A percentile compares a stretch with the other conserved stretches of the same genome.
These are phyloP conservation scores for Trametes meyenii DNA, from an alignment of 768 basidiomycete genomes.

Conservation along the genomic window DNA sequence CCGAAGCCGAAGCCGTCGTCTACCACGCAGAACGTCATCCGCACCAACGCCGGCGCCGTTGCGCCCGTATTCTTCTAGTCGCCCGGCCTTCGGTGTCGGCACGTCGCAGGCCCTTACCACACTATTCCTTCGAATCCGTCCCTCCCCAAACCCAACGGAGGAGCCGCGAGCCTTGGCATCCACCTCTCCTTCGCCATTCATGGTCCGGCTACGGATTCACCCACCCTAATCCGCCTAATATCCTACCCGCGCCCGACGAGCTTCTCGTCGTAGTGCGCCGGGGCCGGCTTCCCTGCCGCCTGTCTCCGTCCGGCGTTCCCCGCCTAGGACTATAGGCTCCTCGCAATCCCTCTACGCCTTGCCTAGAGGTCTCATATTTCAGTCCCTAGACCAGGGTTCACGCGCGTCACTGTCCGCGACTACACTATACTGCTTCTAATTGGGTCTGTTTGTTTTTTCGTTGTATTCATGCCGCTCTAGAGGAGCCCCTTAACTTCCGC, in stretches of 20 bases:
- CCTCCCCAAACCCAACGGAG: neutral
- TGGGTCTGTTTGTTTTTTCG: neutral
- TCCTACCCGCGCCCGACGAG: too few relatives aligned
- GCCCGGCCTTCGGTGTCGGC: neutral
- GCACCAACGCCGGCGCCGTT: conserved; percentile 26
- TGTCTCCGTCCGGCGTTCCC: too few relatives aligned
- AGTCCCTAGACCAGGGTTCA: neutral
- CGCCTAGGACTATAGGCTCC: too few relatives aligned
- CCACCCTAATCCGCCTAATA: too few relatives aligned
- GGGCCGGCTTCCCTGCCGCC: too few relatives aligned
- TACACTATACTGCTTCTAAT: neutral
- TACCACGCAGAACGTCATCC: conserved; percentile 27
- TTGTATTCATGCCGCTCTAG: neutral
- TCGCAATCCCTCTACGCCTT: too few relatives aligned
- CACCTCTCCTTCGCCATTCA: too few relatives aligned
- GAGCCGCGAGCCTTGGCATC: too few relatives aligned
- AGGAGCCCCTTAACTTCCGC: neutral
- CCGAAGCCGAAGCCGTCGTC: conserved; percentile 21
- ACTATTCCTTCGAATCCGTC: too few relatives aligned
- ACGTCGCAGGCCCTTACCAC: neutral
- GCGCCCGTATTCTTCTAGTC: conserved; percentile 32
- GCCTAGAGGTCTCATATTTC: neutral
- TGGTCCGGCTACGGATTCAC: too few relatives aligned
- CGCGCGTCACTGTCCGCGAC: neutral
- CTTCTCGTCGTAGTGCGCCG: too few relatives aligned